Base-by-base conservation (phyloP, 306 rosid genomes). In the Notholithocarpus densiflorus region DNA sequence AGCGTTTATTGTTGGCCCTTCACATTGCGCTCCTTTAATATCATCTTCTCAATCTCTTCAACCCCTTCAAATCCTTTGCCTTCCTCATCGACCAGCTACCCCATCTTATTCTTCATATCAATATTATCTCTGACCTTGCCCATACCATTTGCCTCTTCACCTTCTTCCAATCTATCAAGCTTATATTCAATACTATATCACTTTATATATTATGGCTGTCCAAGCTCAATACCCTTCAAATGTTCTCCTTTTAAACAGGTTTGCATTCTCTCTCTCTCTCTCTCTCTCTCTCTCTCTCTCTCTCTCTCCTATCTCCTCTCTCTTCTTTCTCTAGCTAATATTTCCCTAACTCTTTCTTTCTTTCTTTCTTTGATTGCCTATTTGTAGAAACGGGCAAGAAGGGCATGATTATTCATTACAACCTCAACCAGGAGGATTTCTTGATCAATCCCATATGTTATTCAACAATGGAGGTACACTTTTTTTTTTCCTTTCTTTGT, bases 201-300 rank as follows among this genome's bases (percentile, higher is more conserved):
- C 73, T 66, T 70, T 54, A 7, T 31, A 71, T 40, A 40, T 8
- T 12, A 93, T 95, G 99, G 98, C 99, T 4, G 99, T 95, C 76
- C 99, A 95, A 89, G 99, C 99, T 89, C 99, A 95, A 82, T 93
- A 93, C 81, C 98, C 98, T 23, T 95, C 96, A 64, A 95, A 91
- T 81, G 77, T 85, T 23, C 93, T 92, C 77, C 82, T 91, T 23
- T 87, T 89, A 37, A 92, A 90, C 88, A 91, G 98, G 98, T 93
- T 74, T 78, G 54, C 54, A 70, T 79, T 57, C 73, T 48, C 54
- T 40, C 53, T 52, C 74, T 55, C 34, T 11, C 7, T 5, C 56
- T 56, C 27, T 24, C 23, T 54, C 51, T 77, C 48, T 23, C 34
- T 48, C 5, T 18, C 17, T 6, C 17, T 66, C 48, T 14, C 59